Conservation (phyloP, 352 stramenopile species). For the Plasmopara muralis region DNA sequence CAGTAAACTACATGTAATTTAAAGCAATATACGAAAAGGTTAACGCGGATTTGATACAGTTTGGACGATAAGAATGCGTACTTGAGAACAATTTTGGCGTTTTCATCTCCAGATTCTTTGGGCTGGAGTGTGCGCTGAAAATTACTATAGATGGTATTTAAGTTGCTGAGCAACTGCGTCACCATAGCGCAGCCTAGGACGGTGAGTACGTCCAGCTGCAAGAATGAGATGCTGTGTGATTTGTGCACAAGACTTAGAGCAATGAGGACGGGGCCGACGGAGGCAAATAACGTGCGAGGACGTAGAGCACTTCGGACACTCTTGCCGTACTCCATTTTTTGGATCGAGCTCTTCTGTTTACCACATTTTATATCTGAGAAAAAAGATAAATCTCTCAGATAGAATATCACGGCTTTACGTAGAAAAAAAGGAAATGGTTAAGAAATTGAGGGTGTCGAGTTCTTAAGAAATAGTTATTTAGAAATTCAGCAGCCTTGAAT, state of each 20-base stretch:
- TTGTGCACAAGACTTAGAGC: constrained; percentile 44
- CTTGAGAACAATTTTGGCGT: constrained; percentile 61
- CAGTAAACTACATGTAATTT: constrained; percentile 34
- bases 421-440: too few species aligned
- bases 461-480: too few species aligned
- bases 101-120: constrained; percentile 26
- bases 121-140: constrained; percentile 55
- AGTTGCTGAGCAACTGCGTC: constrained; percentile 61
- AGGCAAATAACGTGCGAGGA: constrained; percentile 52
- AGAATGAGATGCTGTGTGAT: constrained; percentile 28
- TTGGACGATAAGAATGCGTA: constrained; percentile 10
- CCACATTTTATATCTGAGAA: too few species aligned
- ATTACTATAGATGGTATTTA: constrained; percentile 66
- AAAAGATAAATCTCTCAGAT: too few species aligned
- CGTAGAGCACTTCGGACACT: constrained; percentile 50
- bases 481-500: too few species aligned
- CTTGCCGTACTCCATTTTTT: constrained; percentile 53
- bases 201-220: constrained; percentile 34
- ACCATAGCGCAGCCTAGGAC: constrained; percentile 43
- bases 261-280: constrained; percentile 42
- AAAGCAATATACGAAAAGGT: not conserved
- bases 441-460: too few species aligned
- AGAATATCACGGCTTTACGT: too few species aligned
- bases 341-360: not conserved
- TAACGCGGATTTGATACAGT: too few species aligned